phyloP scores from a whole-genome alignment of 208 protist species.

The Trypanosoma rangeli region DNA sequence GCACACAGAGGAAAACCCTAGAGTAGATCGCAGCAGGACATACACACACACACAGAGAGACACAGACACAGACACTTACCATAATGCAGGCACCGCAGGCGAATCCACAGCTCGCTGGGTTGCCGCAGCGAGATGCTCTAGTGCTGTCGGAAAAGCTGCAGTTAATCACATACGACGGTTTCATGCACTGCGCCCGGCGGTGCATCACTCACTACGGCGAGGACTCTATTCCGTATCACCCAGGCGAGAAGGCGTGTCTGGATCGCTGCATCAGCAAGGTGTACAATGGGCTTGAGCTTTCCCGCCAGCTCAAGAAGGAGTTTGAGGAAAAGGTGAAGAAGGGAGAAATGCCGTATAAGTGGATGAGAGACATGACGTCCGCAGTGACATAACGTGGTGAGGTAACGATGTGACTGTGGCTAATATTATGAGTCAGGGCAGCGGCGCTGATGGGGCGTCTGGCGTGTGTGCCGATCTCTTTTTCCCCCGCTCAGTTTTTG shows the following conservation, averaged over 20 bases:
- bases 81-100: conserved; percentile 64
- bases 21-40: not conserved
- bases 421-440: not conserved
- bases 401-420: not conserved
- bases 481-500: not conserved
- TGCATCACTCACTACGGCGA: conserved; percentile 82
- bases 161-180: conserved; percentile 59
- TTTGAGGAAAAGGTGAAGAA: conserved; percentile 68
- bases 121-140: conserved; percentile 60
- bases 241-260: conserved; percentile 76
- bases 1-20: not conserved
- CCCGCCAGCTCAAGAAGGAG: conserved; percentile 53
- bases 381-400: not conserved
- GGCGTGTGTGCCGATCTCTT: not conserved
- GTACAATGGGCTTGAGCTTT: conserved; percentile 57
- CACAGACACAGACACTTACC: not conserved
- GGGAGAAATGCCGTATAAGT: conserved; percentile 74
- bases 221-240: conserved; percentile 81
- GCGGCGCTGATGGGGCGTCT: not conserved
- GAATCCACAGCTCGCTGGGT: conserved; percentile 50
- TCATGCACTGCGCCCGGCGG: conserved; percentile 48
- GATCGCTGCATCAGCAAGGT: conserved; percentile 77
- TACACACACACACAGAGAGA: not conserved
- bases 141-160: conserved; percentile 66
- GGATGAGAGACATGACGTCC: conserved; percentile 63